These are phyloP conservation scores for Annona cherimola DNA, from an alignment of 164 flowering plant genomes.

Conservation along the genomic window DNA sequence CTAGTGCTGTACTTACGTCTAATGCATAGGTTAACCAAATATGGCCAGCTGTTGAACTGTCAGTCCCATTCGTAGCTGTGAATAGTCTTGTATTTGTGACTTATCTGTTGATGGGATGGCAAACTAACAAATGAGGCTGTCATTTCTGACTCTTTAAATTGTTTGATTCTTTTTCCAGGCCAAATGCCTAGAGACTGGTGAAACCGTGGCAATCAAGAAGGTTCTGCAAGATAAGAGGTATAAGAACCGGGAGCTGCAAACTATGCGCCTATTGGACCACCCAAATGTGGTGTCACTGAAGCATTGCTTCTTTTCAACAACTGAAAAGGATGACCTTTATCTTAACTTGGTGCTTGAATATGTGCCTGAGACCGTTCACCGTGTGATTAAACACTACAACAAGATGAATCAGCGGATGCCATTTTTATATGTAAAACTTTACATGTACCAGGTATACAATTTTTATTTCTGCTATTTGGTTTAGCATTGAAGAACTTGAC, in stretches of 20 bases:
- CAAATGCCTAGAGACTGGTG: constrained; percentile 73
- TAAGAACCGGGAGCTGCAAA: constrained; percentile 71
- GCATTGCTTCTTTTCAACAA: constrained; percentile 69
- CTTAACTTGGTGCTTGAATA: constrained; percentile 60
- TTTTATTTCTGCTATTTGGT: background rate
- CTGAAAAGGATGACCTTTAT: constrained; percentile 56
- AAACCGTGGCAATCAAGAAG: constrained; percentile 66
- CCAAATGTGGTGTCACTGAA: constrained; percentile 54
- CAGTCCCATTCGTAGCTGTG: background rate
- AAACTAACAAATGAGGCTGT: background rate
- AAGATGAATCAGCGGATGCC: constrained; percentile 64
- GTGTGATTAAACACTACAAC: constrained; percentile 51
- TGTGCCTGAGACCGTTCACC: constrained; percentile 65
- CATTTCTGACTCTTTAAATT: background rate
- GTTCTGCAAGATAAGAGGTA: constrained; percentile 75
- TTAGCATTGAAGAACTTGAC: background rate
- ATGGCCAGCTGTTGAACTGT: background rate
- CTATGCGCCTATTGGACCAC: constrained; percentile 64
- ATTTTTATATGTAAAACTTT: constrained; percentile 48
- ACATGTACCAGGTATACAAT: constrained; percentile 44
- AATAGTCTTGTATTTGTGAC: background rate
- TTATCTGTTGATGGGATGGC: background rate
- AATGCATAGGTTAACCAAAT: background rate
- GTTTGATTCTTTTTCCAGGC: constrained; percentile 34
- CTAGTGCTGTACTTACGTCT: background rate